Conservation (phyloP, 1,139 yeast genomes). For the Candida pseudocylindracea region DNA sequence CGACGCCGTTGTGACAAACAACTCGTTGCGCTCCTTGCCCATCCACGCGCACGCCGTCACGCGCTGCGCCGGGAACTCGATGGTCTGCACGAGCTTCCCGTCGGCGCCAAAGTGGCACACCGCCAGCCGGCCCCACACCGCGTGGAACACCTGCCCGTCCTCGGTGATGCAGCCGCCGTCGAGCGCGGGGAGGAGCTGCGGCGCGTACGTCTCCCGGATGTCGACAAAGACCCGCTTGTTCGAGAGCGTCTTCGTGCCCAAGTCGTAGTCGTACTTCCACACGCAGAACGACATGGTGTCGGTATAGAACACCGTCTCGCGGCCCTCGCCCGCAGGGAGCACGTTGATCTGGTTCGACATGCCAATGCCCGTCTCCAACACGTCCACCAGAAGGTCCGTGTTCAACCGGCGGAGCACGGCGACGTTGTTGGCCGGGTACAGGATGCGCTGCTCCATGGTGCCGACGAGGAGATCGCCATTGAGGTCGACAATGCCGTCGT, state of each 20-base stretch:
- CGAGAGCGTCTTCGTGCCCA: slow-evolving; percentile 11
- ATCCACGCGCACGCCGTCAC: slow-evolving; percentile 51
- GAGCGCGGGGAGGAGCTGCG: slow-evolving; percentile 28
- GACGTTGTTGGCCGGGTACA: too few species aligned
- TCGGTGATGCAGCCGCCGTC: slow-evolving; percentile 58
- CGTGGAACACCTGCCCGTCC: slow-evolving; percentile 41
- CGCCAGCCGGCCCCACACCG: slow-evolving; percentile 39
- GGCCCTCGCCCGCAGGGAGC: slow-evolving; percentile 27
- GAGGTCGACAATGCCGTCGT: slow-evolving; percentile 53
- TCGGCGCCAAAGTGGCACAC: slow-evolving; percentile 30
- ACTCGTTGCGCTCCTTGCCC: slow-evolving; percentile 31
- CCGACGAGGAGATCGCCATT: slow-evolving; percentile 55
- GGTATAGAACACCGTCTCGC: slow-evolving; percentile 19
- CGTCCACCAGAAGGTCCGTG: slow-evolving; percentile 11
- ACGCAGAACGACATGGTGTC: slow-evolving; percentile 41
- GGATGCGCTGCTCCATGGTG: slow-evolving; percentile 21
- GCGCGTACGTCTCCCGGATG: not conserved
- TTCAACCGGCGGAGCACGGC: slow-evolving; percentile 15
- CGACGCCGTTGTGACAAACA: slow-evolving; percentile 52
- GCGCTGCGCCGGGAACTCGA: slow-evolving; percentile 32
- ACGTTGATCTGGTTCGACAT: slow-evolving; percentile 23
- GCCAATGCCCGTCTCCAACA: slow-evolving; percentile 19
- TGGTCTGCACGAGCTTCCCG: too few species aligned
- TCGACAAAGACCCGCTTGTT: too few species aligned
- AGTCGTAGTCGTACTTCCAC: slow-evolving; percentile 39